Percentiles rank a stretch among this genome's conserved stretches.
Conservation (phyloP, 495 filamentous ascomycete species). For the Lasiosphaeria hispida region DNA sequence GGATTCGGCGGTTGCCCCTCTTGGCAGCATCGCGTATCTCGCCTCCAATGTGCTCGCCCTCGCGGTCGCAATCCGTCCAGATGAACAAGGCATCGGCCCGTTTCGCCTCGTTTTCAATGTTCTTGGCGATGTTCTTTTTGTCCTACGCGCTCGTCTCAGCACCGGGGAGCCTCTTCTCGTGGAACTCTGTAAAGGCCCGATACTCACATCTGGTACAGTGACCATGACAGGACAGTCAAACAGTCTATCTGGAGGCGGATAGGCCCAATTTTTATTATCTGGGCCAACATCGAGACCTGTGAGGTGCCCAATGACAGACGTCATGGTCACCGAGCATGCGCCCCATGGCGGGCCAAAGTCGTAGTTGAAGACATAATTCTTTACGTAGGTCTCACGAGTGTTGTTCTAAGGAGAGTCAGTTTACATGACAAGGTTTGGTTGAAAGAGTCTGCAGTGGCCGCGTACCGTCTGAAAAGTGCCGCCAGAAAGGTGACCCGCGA, state of each 20-base stretch:
- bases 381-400: slow-evolving; percentile 71
- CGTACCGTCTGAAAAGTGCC: slow-evolving; percentile 68
- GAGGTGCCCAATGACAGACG: slow-evolving; percentile 84
- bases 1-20: slow-evolving; percentile 66
- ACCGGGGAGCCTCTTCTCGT: not conserved
- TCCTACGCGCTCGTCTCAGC: slow-evolving; percentile 50
- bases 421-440: no score
- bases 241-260: slow-evolving; percentile 71
- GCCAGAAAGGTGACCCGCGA: slow-evolving; percentile 82
- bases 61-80: slow-evolving; percentile 98
- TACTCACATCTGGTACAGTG: slow-evolving; percentile 59
- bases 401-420: slow-evolving; percentile 42
- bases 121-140: slow-evolving; percentile 74
- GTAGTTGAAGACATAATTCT: slow-evolving; percentile 92
- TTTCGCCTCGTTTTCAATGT: slow-evolving; percentile 76
- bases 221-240: slow-evolving; percentile 79
- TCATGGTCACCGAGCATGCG: slow-evolving; percentile 81
- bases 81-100: slow-evolving; percentile 74
- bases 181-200: not conserved
- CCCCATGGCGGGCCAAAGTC: slow-evolving; percentile 83
- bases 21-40: slow-evolving; percentile 82
- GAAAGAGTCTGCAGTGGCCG: slow-evolving; percentile 13
- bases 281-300: slow-evolving; percentile 67
- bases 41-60: slow-evolving; percentile 94
- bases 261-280: slow-evolving; percentile 72